Conservation (phyloP, 2,329 filamentous ascomycete genomes). For the Trichoderma citrinoviride region DNA sequence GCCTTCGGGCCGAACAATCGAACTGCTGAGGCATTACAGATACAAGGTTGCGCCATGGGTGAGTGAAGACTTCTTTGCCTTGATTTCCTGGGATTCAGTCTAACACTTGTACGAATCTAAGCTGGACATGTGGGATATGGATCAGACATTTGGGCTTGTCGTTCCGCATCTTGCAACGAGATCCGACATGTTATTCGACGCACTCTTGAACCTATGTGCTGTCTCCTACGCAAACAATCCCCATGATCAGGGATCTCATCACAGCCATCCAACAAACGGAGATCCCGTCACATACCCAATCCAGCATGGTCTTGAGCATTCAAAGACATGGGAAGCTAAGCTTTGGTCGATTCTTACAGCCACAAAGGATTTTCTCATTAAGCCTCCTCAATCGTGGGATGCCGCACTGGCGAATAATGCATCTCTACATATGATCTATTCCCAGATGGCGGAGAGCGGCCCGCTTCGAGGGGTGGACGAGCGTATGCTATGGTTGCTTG, state of each 20-base stretch:
- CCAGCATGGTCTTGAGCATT: neutral
- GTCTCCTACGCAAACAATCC: neutral
- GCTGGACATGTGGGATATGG: conserved; percentile 4
- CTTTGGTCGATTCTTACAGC: neutral
- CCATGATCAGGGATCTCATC: too few species aligned
- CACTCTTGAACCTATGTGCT: neutral
- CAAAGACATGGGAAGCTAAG: neutral
- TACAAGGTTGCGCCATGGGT: conserved; percentile 11
- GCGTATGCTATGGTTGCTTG: neutral
- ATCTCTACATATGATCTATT: neutral
- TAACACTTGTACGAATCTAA: neutral
- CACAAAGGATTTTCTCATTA: neutral
- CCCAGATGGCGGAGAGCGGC: neutral
- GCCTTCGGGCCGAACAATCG: neutral
- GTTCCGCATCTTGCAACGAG: conserved; percentile 9
- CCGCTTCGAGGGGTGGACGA: neutral
- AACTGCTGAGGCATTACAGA: conserved; percentile 14
- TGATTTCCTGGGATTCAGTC: neutral
- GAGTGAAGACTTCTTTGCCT: neutral
- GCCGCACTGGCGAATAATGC: neutral
- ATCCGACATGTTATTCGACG: neutral
- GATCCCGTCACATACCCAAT: neutral
- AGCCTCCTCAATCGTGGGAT: neutral
- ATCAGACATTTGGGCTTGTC: neutral
- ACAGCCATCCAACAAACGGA: neutral